Conservation (phyloP, 306 rosid genomes). For the Sophora flavescens region DNA sequence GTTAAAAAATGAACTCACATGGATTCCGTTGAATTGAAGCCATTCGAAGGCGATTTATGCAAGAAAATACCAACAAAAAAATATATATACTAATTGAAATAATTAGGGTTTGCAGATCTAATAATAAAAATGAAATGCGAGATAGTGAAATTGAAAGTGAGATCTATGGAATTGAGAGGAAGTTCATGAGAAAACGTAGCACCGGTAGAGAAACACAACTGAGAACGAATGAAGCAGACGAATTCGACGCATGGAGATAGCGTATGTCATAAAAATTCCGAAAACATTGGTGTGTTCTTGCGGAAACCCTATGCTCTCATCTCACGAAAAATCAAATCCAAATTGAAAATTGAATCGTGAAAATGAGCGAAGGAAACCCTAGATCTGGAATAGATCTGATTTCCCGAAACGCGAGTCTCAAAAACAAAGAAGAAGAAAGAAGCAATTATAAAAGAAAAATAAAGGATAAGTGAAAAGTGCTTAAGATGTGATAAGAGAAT, state of each 20-base stretch:
- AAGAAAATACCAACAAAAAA: neutral
- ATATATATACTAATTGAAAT: neutral
- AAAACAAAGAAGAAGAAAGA: neutral
- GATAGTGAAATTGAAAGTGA: neutral
- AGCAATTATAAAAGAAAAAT: neutral
- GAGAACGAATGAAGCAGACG: conserved; percentile 59
- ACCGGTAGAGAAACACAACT: conserved; percentile 61
- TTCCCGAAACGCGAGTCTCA: no score
- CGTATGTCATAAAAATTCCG: conserved; percentile 31
- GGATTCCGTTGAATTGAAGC: conserved; percentile 51
- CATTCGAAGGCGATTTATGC: conserved; percentile 49
- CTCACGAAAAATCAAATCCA: no score
- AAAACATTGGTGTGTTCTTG: conserved; percentile 47
- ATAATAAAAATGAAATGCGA: neutral
- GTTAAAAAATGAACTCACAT: no score
- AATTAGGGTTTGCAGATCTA: conserved; percentile 27
- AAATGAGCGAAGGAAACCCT: conserved; percentile 24
- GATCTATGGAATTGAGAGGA: conserved; percentile 11
- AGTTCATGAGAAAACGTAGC: conserved; percentile 76
- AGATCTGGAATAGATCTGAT: conserved; percentile 37
- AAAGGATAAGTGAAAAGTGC: no score
- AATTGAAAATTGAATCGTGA: no score
- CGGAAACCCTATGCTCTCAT: conserved; percentile 26
- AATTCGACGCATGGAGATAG: conserved; percentile 54
- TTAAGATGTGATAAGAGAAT: no score